These are phyloP conservation scores for Calocera viscosa DNA, from an alignment of 768 basidiomycete species.

Conservation along the genomic window DNA sequence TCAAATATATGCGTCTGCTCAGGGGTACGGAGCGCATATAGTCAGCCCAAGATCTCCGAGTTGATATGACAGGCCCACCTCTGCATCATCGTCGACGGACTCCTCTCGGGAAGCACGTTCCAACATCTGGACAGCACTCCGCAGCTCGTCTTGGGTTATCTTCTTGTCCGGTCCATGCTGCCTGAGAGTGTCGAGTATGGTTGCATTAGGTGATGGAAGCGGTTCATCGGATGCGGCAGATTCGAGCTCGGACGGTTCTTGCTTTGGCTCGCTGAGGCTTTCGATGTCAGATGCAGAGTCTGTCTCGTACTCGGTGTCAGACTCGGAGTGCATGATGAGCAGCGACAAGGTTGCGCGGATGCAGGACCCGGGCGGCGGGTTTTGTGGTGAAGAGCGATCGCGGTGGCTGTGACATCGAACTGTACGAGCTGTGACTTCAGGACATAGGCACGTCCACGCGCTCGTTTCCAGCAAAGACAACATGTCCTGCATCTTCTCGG, in stretches of 20 bases:
- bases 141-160: neutral
- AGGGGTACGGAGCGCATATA: neutral
- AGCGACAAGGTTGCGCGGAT: too few species aligned
- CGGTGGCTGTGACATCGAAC: neutral
- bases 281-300: neutral
- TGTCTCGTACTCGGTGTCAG: neutral
- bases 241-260: neutral
- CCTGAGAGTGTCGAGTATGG: neutral
- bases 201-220: neutral
- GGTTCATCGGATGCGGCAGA: neutral
- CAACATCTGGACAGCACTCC: neutral
- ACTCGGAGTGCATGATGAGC: neutral
- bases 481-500: constrained; percentile 45
- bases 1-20: constrained; percentile 1
- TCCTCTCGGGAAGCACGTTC: neutral
- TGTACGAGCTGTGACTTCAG: neutral
- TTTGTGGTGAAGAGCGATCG: too few species aligned
- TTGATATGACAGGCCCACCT: neutral
- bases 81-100: neutral
- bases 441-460: neutral
- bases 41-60: neutral
- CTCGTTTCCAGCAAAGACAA: constrained; percentile 54
- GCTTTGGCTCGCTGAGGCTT: neutral
- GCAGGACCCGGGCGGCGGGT: too few species aligned
- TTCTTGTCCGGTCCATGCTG: neutral